Percentiles rank a stretch among this genome's conserved stretches.
These are phyloP conservation scores for Pseudogymnoascus verrucosus DNA, from an alignment of 2,329 filamentous ascomycete genomes.

Conservation along the genomic window DNA sequence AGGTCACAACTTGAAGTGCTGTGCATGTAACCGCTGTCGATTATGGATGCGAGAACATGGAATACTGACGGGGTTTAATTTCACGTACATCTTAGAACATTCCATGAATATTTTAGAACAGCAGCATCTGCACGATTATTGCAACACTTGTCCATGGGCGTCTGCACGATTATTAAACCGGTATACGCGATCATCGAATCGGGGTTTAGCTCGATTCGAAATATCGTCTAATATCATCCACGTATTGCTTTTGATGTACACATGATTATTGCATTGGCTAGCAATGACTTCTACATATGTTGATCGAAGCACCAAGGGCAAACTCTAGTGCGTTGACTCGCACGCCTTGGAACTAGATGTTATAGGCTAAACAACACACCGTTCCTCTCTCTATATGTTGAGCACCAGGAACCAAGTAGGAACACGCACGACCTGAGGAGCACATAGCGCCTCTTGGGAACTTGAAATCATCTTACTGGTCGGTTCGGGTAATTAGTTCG, in stretches of 20 bases:
- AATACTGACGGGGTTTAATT: background rate
- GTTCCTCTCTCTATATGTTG: background rate
- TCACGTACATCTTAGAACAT: background rate
- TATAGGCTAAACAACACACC: background rate
- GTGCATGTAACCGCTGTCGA: background rate
- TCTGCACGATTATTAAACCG: background rate
- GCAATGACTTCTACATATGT: background rate
- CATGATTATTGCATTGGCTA: constrained; percentile 1
- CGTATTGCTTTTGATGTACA: background rate
- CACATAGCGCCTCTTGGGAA: too few species aligned
- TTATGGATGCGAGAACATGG: background rate
- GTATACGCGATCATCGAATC: background rate
- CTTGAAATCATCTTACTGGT: background rate
- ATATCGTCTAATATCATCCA: background rate
- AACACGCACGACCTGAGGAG: background rate
- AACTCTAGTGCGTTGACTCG: background rate
- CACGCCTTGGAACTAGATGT: background rate
- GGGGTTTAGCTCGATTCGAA: background rate
- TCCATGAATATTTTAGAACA: background rate
- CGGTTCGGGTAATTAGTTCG: background rate
- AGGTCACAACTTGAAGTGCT: background rate
- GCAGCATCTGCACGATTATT: background rate
- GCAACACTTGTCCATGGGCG: background rate
- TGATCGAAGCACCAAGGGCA: background rate
- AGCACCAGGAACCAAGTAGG: background rate